Evolutionary conservation across 148 eudicot species (phyloP), one percentile per base, ranked within the genome.

Genomic region (Silene conica): DNA sequence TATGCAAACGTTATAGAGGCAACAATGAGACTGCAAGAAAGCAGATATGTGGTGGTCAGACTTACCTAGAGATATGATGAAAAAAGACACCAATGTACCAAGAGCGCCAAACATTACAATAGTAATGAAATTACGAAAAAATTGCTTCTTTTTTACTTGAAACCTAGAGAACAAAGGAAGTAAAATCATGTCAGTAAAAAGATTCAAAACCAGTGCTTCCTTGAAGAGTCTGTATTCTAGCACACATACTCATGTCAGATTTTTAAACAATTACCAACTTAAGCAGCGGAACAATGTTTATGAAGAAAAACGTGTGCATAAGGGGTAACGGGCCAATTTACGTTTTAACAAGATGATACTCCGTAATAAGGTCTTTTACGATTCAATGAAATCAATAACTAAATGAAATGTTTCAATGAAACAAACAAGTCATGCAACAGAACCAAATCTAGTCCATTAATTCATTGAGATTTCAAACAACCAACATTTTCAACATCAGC

Each of bases 91-190:
- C 34, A 87, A 76, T 58, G 93, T 89, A 58, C 93, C 93, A 72
- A 83, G 4, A 12, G 83, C 93, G 75, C 93, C 93, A 67, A 83
- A 89, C 78, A 82, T 8, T 67, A 84, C 73, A 70, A 89, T 89
- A 38, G 93, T 89, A 55, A 89, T 87, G 73, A 89, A 86, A 63
- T 86, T 86, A 21, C 90, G 89, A 72, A 89, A 88, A 46, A 88
- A 88, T 25, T 88, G 86, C 85, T 87, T 87, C 85, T 87, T 87
- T 72, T 87, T 87, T 79, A 88, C 89, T 77, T 88, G 91, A 76
- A 88, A 88, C 80, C 92, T 88, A 85, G 69, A 77, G 63, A 15
- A 22, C 21, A 55, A 18, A 61, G 10, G 16, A 73, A 38, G 57
- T 31, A n/a, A 61, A 61, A 73, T 22, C 70, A 72, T 67, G 46